Base-by-base conservation (phyloP, 495 filamentous ascomycete species). In the Trichoderma erinaceum region DNA sequence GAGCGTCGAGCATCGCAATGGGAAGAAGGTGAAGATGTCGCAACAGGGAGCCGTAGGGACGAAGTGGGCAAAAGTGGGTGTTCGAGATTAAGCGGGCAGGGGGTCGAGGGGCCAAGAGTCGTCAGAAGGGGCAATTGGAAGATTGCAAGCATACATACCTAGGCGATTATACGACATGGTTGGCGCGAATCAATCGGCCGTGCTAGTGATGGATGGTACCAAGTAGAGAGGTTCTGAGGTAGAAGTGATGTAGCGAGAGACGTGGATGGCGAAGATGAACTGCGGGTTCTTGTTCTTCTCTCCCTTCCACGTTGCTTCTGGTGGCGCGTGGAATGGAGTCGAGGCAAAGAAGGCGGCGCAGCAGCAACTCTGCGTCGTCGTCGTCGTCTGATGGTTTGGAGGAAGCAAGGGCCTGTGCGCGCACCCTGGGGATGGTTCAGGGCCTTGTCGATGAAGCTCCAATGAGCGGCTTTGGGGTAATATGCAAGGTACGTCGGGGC, bases 101-200 rank as follows among this genome's bases (percentile, higher is more conserved):
- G 56, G 56, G 56, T 25, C 6, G 56, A 10, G 56, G n/a, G 2
- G 56, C 27, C 27, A 61, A 61, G 56, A 25, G 11, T 32, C 56
- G 56, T 61, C 56, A 29, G 56, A 61, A 32, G 56, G 56, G 56
- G 56, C 0, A 61, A 61, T 18, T 29, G 56, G 56, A 61, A 6
- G 56, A 61, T 61, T 29, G 25, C 56, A 61, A 61, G 56, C 56
- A 69, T 38, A 87, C 88, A 80, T 80, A 87, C 89, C 86, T 83
- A 90, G 78, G 67, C 87, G 87, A 83, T 90, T 89, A 80, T 91
- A 91, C 75, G 88, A 84, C 83, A 85, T 85, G 79, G 75, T 80
- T 74, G 70, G 66, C 50, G 58, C 25, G 32, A 67, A 25, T 56
- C 35, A 25, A 5, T 25, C 4, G 50, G 3, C 16, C 7, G 56